Base-by-base conservation (phyloP, 176 grass and related monocot genomes). In the Rhynchospora pubera region DNA sequence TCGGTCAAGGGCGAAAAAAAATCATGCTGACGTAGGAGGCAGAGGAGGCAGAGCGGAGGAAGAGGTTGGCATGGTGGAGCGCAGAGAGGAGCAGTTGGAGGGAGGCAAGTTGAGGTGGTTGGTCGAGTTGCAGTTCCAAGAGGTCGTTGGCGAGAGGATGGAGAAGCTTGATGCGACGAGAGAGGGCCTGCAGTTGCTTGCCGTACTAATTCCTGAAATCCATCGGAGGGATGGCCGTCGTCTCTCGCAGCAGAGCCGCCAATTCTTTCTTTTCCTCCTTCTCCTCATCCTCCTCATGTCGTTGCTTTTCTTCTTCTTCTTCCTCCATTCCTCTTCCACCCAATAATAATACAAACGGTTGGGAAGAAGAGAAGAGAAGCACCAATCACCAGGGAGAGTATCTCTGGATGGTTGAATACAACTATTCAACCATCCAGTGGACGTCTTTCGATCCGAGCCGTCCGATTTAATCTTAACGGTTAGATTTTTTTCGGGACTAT, bases 131-230 rank as follows among this genome's bases (percentile, higher is more conserved):
- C n/a, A n/a, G n/a, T n/a, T n/a, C n/a, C n/a, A n/a, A n/a, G n/a
- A 99, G 85, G 78, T 99, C 96, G 79, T 99, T 92, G 0, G 88
- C 87, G 57, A 99, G 89, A 77, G 96, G 96, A 0, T 85, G 84
- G 2, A 99, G 92, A 26, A 99, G 91, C 69, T 81, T 87, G 56
- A 95, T 68, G 84, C 92, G 85, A 2, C 92, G 89, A 14, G 89
- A 88, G 45, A 99, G 90, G 57, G 84, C 87, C 55, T 86, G 88
- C n/a, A 97, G 88, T 77, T 89, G 90, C 13, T 91, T 91, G 84
- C 65, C 59, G 88, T 92, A 94, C 18, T 88, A 80, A 85, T 92
- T 97, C 48, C 90, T 77, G 90, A 80, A 91, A 53, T 94, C 91
- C 0, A 28, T 28, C 26, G 26, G n/a, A 58, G 89, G 80, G 0